Evolutionary conservation across 805 yeast species (phyloP), one percentile per base, ranked within the genome.

Genomic region (Saccharomycopsis synnaedendra): DNA sequence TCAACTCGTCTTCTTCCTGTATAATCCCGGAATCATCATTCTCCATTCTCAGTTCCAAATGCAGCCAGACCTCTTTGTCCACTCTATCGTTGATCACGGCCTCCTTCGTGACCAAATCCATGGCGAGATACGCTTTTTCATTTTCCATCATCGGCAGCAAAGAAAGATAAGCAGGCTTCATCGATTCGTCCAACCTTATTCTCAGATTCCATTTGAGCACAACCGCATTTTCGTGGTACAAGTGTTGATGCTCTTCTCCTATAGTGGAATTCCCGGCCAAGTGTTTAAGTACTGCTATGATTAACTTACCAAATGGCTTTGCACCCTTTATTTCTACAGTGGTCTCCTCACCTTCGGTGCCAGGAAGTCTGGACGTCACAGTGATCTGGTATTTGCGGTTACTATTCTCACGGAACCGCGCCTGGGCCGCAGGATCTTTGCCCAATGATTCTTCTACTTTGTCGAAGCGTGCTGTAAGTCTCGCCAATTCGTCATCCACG

Each of bases 1-100:
- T 51, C 11, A 46, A 59, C 5, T 56, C 62, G 11, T 59, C 57
- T 4, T 60, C 55, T 44, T 56, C 57, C n/a, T 60, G 60, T 19
- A 60, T 67, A n/a, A 51, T 55, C 5, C 55, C n/a, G 32, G 32
- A 10, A 28, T 41, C 51, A 3, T 55, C 43, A 28, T 63, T 66
- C 35, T 54, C 56, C 27, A 60, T 35, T 35, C 50, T 61, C 30
- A 40, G 33, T 4, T 44, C 41, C 6, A 49, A 48, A n/a, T 52
- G 34, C 19, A 47, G 54, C 4, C 46, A 50, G 10, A 47, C 55
- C 11, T 28, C 50, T 32, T 27, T 42, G 31, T 35, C 49, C 27
- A 43, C 46, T 41, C 31, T 50, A 46, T 36, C 51, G 49, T 44
- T 50, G 3, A 29, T 11, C 1, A 9, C 41, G 0, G 57, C 55